Evolutionary conservation across 2,329 filamentous ascomycete genomes (phyloP), one percentile per base, ranked within the genome.

Genomic region (Fusarium sulawesiense): DNA sequence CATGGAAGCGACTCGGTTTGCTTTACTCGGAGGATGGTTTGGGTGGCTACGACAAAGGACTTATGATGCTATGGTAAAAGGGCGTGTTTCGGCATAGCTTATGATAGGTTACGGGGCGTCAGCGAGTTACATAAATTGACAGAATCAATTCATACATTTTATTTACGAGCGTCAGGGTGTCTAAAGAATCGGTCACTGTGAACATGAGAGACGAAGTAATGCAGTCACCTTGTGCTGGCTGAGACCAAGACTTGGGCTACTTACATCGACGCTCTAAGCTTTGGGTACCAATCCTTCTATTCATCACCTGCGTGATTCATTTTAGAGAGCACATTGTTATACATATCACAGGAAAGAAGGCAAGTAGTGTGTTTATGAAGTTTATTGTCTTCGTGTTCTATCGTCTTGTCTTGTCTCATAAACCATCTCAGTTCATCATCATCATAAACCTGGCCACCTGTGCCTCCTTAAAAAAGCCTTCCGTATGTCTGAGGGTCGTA

Each of bases 81-180:
- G 56, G 49, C 56, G 40, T 45, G 64, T 49, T 54, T 54, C 57
- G 62, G 59, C 34, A 69, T 32, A 61, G 42, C 42, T 48, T 56
- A 57, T 32, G 53, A 59, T 29, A 44, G 40, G 29, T 10, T 40
- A n/a, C 9, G 40, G 40, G 23, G 60, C 44, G 50, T 49, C 23
- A 60, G 72, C 66, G 62, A 64, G 53, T 69, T 60, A 67, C 63
- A 70, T 73, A 74, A 41, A 75, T 74, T 74, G 72, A 61, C 45
- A 71, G 51, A 53, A 69, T 66, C 57, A 65, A 71, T 66, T 60
- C 32, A 63, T 30, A 50, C 25, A 44, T 57, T 59, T 46, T 14
- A 46, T 18, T 13, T 21, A 68, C 9, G 27, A 12, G 10, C 5
- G 5, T 3, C 6, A 7, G 9, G 9, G 3, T 25, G n/a, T 32